Conservation (phyloP, 2,329 filamentous ascomycete genomes). For the Aphanoascus verrucosus region DNA sequence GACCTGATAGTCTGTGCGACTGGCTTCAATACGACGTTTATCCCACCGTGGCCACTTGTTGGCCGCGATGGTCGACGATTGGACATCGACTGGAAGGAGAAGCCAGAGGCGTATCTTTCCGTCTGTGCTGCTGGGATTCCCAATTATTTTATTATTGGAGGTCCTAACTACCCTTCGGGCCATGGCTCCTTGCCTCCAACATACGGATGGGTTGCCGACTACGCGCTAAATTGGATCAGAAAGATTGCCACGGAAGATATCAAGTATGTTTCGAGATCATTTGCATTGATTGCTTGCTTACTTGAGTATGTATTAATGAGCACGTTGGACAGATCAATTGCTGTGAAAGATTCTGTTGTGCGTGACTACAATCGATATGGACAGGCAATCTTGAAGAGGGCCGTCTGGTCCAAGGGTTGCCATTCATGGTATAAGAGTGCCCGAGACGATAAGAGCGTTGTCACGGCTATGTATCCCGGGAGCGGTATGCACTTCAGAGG, state of each 20-base stretch:
- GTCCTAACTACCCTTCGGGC: slow-evolving; percentile 33
- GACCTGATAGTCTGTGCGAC: slow-evolving; percentile 60
- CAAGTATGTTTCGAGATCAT: neutral
- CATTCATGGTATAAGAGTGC: slow-evolving; percentile 17
- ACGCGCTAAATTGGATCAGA: slow-evolving; percentile 11
- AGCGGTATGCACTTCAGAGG: slow-evolving; percentile 17
- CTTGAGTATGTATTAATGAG: neutral
- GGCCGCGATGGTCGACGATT: slow-evolving; percentile 39
- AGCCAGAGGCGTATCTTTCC: slow-evolving; percentile 58
- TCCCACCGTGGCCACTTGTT: slow-evolving; percentile 14
- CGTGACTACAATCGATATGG: slow-evolving; percentile 5
- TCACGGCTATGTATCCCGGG: slow-evolving; percentile 19
- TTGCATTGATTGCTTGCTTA: too few relatives aligned
- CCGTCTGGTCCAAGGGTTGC: slow-evolving; percentile 11
- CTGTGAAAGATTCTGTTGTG: slow-evolving; percentile 5
- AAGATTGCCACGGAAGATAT: slow-evolving; percentile 11
- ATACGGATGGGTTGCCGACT: slow-evolving; percentile 10
- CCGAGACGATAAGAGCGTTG: slow-evolving; percentile 9
- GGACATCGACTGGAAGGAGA: slow-evolving; percentile 55
- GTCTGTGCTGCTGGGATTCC: slow-evolving; percentile 54
- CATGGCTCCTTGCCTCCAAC: slow-evolving; percentile 10
- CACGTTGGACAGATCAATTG: slow-evolving; percentile 6
- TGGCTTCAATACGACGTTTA: slow-evolving; percentile 47
- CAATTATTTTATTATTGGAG: slow-evolving; percentile 55
- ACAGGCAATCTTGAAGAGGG: slow-evolving; percentile 7